Evolutionary conservation across 1,139 yeast genomes (phyloP), one percentile per base, ranked within the genome.

Genomic region (Saccharomycopsis crataegensis): DNA sequence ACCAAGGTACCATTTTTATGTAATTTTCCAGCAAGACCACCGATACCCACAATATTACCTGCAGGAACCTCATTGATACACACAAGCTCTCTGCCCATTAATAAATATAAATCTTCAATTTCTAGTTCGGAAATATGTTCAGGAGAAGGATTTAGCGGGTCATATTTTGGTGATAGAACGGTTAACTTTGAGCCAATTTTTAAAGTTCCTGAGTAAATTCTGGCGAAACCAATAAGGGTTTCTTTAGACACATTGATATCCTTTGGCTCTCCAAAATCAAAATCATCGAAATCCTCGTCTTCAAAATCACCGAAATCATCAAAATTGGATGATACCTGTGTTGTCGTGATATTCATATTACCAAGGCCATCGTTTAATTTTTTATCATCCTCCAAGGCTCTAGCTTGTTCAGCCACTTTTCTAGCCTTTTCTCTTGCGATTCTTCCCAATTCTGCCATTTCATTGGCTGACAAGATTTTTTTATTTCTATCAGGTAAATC

Each of bases 11-110:
- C 99, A 64, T 84, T 88, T 67, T 94, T 94, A 59, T 93, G 70
- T 34, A 93, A 78, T 51, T 80, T 80, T 9, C 87, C 86, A 22
- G 52, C 96, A 44, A 94, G 74, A 0, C 99, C 99, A 33, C 90
- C 94, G 52, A 94, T 85, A 49, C 98, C 99, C 7, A 89, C 95
- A 60, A 94, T 89, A 61, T 87, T 89, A 40, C 99, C 99, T 1
- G 98, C 94, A 1, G 96, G 96, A 3, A 93, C 97, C 11, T 75
- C 77, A 36, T 83, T 77, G 61, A 94, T 74, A 11, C 89, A 75
- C 2, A 90, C 82, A 53, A 93, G 73, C 58, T 93, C 98, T 59
- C 93, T 76, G 12, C 99, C 99, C 99, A 94, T 94, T 50, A 94
- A 75, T 58, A 93, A 71, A 64, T 80, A 91, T 47, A 94, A 71